These are phyloP conservation scores for Blastobotrys parvus DNA, from an alignment of 805 yeast genomes.

Conservation along the genomic window DNA sequence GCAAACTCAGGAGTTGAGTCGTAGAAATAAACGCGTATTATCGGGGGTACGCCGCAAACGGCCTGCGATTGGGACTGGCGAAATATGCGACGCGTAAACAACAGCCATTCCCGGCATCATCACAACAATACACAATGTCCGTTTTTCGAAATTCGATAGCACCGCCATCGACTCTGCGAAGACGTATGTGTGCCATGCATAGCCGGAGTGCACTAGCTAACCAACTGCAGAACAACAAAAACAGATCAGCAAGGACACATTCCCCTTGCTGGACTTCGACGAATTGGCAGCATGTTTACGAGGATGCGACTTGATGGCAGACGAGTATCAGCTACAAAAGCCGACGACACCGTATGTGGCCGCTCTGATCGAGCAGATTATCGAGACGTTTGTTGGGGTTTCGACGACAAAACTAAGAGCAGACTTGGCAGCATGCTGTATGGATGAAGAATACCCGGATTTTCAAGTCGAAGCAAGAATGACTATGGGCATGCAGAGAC, in stretches of 20 bases:
- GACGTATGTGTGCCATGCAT: not conserved
- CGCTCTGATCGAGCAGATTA: constrained; percentile 48
- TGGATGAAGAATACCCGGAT: constrained; percentile 29
- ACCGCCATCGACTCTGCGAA: constrained; percentile 3
- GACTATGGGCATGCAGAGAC: constrained; percentile 49
- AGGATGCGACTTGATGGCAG: constrained; percentile 44
- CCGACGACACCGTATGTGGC: constrained; percentile 53
- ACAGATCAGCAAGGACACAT: constrained; percentile 18
- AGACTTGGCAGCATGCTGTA: constrained; percentile 26
- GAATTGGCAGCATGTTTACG: constrained; percentile 54
- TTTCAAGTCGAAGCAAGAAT: constrained; percentile 35
- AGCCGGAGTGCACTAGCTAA: not conserved
- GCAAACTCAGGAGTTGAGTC: no score
- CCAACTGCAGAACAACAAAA: not conserved
- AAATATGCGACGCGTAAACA: not conserved
- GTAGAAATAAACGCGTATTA: no score
- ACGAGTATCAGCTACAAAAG: constrained; percentile 46
- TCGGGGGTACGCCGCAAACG: no score
- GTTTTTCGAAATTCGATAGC: constrained; percentile 1
- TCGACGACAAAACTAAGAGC: constrained; percentile 28
- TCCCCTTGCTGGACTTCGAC: constrained; percentile 52
- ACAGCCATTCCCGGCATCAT: not conserved
- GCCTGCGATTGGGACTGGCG: no score
- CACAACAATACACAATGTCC: not conserved
- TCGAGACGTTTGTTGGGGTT: constrained; percentile 53